phyloP scores from a whole-genome alignment of 768 basidiomycete genomes.

The Tylopilus subfusipes region DNA sequence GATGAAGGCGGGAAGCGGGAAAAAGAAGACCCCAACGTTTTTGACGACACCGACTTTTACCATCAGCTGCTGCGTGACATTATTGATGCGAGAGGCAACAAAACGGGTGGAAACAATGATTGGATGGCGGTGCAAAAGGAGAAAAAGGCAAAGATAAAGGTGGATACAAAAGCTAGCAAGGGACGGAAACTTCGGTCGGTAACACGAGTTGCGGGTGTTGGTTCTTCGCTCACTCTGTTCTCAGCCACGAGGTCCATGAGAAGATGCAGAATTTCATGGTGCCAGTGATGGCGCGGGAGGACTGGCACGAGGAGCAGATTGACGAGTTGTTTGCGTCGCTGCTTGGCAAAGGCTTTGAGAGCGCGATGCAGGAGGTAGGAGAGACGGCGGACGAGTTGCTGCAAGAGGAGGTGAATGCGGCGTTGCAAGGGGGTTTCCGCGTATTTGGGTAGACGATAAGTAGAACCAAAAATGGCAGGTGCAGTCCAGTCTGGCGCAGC shows the following conservation, averaged over 20 bases:
- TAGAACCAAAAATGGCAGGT: conserved; percentile 27
- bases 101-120: conserved; percentile 46
- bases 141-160: conserved; percentile 75
- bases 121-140: conserved; percentile 66
- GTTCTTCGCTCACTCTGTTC: conserved; percentile 2
- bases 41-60: conserved; percentile 93
- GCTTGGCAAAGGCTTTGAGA: conserved; percentile 70
- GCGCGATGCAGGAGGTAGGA: conserved; percentile 25
- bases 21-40: conserved; percentile 47
- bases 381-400: conserved; percentile 28
- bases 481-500: conserved; percentile 2
- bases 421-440: conserved; percentile 46
- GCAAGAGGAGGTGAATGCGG: conserved; percentile 33
- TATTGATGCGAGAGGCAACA: conserved; percentile 63
- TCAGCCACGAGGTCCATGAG: conserved; percentile 89
- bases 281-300: conserved; percentile 61
- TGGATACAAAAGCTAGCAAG: conserved; percentile 96
- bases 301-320: conserved; percentile 95
- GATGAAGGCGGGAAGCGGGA: conserved; percentile 36
- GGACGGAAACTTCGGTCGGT: conserved; percentile 84
- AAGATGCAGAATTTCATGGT: conserved; percentile 98
- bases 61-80: conserved; percentile 88
- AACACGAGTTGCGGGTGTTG: background rate
- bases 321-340: conserved; percentile 92
- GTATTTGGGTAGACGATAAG: conserved; percentile 50